Evolutionary conservation across 768 basidiomycete genomes (phyloP).

Genomic region (Mycena crocata): DNA sequence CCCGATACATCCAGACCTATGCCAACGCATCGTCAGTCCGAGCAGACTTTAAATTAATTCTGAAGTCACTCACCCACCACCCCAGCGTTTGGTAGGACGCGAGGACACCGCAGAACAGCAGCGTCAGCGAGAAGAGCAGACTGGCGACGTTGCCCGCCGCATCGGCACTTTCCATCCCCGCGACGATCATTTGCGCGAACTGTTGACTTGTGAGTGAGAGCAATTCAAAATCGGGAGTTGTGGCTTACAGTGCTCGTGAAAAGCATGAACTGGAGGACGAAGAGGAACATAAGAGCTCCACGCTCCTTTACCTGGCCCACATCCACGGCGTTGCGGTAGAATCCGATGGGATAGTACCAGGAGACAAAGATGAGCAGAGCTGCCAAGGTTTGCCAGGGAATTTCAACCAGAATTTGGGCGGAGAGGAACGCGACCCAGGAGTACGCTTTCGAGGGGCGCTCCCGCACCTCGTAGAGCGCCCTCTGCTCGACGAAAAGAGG

Average conservation of each 20-base stretch:
- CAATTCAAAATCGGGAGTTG: too few relatives aligned
- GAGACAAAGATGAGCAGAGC: conserved; percentile 45
- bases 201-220: conserved; percentile 2
- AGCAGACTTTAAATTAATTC: background rate
- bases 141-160: conserved; percentile 54
- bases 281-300: conserved; percentile 54
- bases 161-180: conserved; percentile 49
- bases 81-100: conserved; percentile 39
- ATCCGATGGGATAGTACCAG: conserved; percentile 51
- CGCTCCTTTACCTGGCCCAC: conserved; percentile 48
- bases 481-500: conserved; percentile 50
- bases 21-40: background rate
- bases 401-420: conserved; percentile 47
- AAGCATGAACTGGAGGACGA: conserved; percentile 49
- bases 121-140: conserved; percentile 51
- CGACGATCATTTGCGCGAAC: conserved; percentile 50
- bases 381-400: conserved; percentile 41
- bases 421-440: conserved; percentile 46
- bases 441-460: conserved; percentile 48
- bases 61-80: conserved; percentile 37
- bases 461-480: conserved; percentile 47
- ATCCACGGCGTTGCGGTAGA: conserved; percentile 52
- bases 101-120: conserved; percentile 56
- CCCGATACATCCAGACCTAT: conserved; percentile 54
- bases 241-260: conserved; percentile 43